phyloP scores from a whole-genome alignment of 208 protist genomes.

The Trypanosoma rangeli region DNA sequence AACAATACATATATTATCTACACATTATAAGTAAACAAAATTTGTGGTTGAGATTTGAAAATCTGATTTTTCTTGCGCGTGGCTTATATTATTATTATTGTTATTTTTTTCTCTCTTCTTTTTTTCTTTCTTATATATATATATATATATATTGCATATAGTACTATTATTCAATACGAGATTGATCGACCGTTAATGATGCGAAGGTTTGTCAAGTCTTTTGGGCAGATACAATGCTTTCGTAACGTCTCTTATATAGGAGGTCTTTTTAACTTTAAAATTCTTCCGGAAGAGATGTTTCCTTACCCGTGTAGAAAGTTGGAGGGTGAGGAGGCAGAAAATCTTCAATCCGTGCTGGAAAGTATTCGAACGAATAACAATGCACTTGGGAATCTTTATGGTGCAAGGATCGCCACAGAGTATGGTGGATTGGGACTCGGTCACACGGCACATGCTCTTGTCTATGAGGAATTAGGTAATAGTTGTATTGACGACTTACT shows the following conservation, averaged over 20 bases:
- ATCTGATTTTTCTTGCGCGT: not conserved
- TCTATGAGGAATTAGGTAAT: conserved; percentile 76
- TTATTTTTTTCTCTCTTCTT: conserved; percentile 18
- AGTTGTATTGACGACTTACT: conserved; percentile 52
- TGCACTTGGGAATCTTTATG: conserved; percentile 52
- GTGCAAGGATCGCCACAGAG: conserved; percentile 70
- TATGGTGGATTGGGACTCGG: conserved; percentile 83
- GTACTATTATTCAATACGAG: not conserved
- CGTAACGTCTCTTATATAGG: conserved; percentile 63
- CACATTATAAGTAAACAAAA: too few relatives aligned
- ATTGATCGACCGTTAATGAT: not conserved
- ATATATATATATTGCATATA: too few relatives aligned
- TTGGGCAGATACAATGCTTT: conserved; percentile 29
- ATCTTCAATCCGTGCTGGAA: conserved; percentile 72
- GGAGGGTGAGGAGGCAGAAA: conserved; percentile 75
- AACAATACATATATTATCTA: not conserved
- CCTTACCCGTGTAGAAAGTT: conserved; percentile 78
- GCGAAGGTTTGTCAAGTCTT: conserved; percentile 18
- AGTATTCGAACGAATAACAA: conserved; percentile 67
- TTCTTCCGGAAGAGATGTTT: conserved; percentile 69
- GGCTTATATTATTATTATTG: not conserved
- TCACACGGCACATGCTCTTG: conserved; percentile 74
- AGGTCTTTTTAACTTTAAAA: conserved; percentile 85
- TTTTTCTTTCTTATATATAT: conserved; percentile 6
- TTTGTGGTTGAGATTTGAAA: too few relatives aligned